Base-by-base conservation (phyloP, 169 alveolate genomes). In the Plasmodium vinckei region DNA sequence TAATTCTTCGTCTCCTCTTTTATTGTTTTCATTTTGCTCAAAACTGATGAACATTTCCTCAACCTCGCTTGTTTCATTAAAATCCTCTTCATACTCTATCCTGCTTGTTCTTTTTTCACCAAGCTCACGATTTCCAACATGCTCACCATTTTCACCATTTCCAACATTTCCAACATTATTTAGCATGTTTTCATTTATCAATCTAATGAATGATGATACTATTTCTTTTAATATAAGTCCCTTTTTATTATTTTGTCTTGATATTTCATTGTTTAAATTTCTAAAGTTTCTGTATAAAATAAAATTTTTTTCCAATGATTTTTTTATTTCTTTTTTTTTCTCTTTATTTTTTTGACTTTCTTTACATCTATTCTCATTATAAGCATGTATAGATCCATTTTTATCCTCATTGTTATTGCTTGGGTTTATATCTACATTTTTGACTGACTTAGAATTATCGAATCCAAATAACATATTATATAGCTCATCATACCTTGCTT, bases 191-290 rank as follows among this genome's bases (percentile, higher is more conserved):
- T 67, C 69, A 46, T 82, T 82, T 21, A 82, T 39, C 6, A 68
- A 27, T 13, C 72, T 53, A 17, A 82, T 82, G 7, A 82, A 82
- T 39, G 39, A 23, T 6, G 47, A 56, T 1, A 82, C 63, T 64
- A 82, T 56, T 21, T 82, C 61, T 57, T 46, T 65, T 47, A 82
- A 68, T 2, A 46, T 65, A 9, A 68, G 44, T 2, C 90, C 90
- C 21, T 82, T 82, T 17, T 53, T 33, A 47, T 68, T 69, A n/a
- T 82, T 68, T 23, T 82, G 90, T 82, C 86, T 5, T 25, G 90
- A 68, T 17, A 82, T 23, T 68, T 82, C 90, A 19, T 67, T 72
- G 10, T 82, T 82, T 56, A 82, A 51, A 54, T 82, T 82, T 82
- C 69, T 67, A 68, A 82, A 82, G 56, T 65, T 82, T 61, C 90